Evolutionary conservation across 225 moss, liverwort and hornwort genomes (phyloP).

Genomic region (Straminergon stramineum): DNA sequence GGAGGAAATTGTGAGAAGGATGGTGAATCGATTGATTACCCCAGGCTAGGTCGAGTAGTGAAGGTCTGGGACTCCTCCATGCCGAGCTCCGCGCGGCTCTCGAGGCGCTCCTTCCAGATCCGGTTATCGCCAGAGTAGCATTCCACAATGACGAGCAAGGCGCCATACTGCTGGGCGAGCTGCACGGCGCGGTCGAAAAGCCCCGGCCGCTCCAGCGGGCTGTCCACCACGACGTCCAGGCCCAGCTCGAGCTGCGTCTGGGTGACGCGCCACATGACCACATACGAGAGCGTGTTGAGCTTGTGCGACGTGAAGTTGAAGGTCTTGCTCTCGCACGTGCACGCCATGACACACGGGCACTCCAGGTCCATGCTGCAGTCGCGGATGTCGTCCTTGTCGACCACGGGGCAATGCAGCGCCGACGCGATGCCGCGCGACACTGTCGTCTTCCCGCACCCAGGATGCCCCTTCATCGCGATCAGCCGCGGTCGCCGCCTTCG

Average conservation of each 20-base stretch:
- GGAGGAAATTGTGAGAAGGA: neutral
- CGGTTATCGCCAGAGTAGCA: constrained; percentile 28
- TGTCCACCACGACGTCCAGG: constrained; percentile 52
- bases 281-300: constrained; percentile 54
- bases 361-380: constrained; percentile 53
- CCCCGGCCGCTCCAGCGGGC: constrained; percentile 42
- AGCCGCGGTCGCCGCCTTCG: neutral
- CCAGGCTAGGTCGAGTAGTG: constrained; percentile 11
- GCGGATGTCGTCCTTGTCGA: constrained; percentile 73
- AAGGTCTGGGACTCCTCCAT: constrained; percentile 26
- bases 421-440: constrained; percentile 40
- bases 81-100: constrained; percentile 31
- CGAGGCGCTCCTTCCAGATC: constrained; percentile 52
- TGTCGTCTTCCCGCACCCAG: constrained; percentile 54
- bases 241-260: constrained; percentile 53
- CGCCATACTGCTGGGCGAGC: constrained; percentile 8
- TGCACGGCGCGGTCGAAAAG: constrained; percentile 27
- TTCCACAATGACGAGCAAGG: constrained; percentile 44
- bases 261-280: constrained; percentile 59
- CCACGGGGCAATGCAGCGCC: constrained; percentile 39
- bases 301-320: constrained; percentile 33
- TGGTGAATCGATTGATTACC: neutral
- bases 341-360: constrained; percentile 29
- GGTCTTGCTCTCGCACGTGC: constrained; percentile 27
- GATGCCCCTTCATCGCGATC: constrained; percentile 70